Conservation (phyloP, 2,329 filamentous ascomycete genomes). For the Cercospora sp. region DNA sequence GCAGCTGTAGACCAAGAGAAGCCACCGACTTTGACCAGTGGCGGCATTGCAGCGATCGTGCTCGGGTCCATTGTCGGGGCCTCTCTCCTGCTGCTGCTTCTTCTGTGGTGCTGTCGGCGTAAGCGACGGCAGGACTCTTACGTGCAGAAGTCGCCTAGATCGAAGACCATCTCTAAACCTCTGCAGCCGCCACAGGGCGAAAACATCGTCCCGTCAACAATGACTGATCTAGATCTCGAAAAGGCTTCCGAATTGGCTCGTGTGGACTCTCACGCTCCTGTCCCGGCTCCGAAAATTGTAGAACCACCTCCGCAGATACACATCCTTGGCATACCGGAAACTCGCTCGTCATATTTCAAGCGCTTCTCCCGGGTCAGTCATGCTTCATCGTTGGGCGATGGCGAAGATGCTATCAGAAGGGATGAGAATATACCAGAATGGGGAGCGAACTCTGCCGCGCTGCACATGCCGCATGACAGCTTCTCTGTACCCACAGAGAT, state of each 20-base stretch:
- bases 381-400: conserved; percentile 42
- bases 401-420: conserved; percentile 43
- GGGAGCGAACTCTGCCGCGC: conserved; percentile 40
- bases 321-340: conserved; percentile 33
- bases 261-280: conserved; percentile 14
- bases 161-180: conserved; percentile 46
- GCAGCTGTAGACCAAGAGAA: neutral
- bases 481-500: conserved; percentile 48
- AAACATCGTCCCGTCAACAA: conserved; percentile 30
- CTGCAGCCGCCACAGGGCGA: conserved; percentile 39
- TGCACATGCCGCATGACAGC: conserved; percentile 46
- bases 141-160: conserved; percentile 23
- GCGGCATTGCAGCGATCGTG: conserved; percentile 40
- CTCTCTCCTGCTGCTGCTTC: conserved; percentile 27
- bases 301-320: conserved; percentile 46
- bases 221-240: conserved; percentile 42
- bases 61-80: conserved; percentile 36
- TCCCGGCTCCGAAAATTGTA: conserved; percentile 15
- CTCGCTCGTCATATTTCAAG: conserved; percentile 34
- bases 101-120: conserved; percentile 34
- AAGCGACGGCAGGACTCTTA: conserved; percentile 26
- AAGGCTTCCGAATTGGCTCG: conserved; percentile 37
- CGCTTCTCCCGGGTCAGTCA: conserved; percentile 41
- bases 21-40: conserved; percentile 18
- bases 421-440: conserved; percentile 44